Base-by-base conservation (phyloP, 2,329 filamentous ascomycete species). In the Aspergillus pseudonomiae region DNA sequence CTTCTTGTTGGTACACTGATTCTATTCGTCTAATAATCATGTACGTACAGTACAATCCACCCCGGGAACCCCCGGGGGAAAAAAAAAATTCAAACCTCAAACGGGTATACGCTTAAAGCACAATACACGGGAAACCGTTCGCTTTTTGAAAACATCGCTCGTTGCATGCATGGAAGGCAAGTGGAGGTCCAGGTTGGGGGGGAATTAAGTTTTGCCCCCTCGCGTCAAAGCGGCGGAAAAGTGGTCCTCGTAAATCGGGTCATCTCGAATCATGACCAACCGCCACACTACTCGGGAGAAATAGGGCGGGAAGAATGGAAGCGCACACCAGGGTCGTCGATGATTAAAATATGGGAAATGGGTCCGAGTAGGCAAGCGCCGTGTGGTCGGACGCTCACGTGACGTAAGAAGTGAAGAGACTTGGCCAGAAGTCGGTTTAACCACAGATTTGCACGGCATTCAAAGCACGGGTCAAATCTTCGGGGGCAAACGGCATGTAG, bases 381-480 rank as follows among this genome's bases (percentile, higher is more conserved):
- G 50, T 41, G 30, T 52, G 41, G 41, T 61, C 53, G 45, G 54
- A 14, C 54, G 32, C 50, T 52, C 48, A 39, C 19, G n/a, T 43
- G 58, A 43, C 48, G 58, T 55, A 55, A 50, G 32, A 54, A 53
- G 64, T 28, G 55, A 46, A 34, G 46, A 56, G 41, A 61, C 59
- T 62, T 59, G 59, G 59, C 60, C 50, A 61, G 59, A 67, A 58
- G 64, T 59, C 50, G 59, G 26, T 55, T 48, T 69, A 68, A 10
- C 57, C 59, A 67, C 71, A 75, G 60, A 78, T 70, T 63, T 74
- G 74, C 57, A 78, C 72, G 58, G 76, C 74, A 68, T 71, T 73
- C 73, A 79, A 73, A 63, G 77, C 77, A 60, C 74, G 73, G 32
- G 71, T 67, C 67, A 79, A 68, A 65, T 78, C 74, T 7, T 78